Conservation (phyloP, 345 rosid genomes). For the Anastatica hierochuntica region DNA sequence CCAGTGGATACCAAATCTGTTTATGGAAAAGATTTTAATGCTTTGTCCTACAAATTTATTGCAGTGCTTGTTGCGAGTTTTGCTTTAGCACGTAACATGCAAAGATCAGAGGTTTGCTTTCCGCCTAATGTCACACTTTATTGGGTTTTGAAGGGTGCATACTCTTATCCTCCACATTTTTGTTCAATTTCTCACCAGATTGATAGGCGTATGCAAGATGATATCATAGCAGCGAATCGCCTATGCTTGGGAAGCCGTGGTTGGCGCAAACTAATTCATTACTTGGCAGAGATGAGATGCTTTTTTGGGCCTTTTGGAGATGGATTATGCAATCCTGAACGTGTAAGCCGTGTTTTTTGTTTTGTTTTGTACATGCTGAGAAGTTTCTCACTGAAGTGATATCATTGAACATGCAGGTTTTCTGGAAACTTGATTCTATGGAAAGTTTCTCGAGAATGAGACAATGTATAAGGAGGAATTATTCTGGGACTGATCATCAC, state of each 20-base stretch:
- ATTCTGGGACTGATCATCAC: constrained; percentile 71
- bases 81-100: constrained; percentile 97
- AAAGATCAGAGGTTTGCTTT: constrained; percentile 82
- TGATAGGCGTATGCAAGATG: constrained; percentile 88
- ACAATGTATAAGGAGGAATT: constrained; percentile 67
- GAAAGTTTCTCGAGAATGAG: constrained; percentile 99
- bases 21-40: constrained; percentile 95
- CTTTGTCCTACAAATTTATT: constrained; percentile 81
- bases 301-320: constrained; percentile 75
- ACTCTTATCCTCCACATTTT: constrained; percentile 1
- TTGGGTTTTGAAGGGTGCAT: constrained; percentile 5
- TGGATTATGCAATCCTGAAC: constrained; percentile 44
- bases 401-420: constrained; percentile 43
- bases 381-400: constrained; percentile 4
- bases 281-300: constrained; percentile 74
- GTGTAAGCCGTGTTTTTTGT: constrained; percentile 36
- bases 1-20: constrained; percentile 88
- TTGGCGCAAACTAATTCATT: constrained; percentile 89
- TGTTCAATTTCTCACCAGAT: constrained; percentile 40
- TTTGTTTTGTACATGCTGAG: neutral
- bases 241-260: constrained; percentile 58
- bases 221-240: constrained; percentile 46
- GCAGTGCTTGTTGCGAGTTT: constrained; percentile 98
- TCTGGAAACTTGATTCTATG: constrained; percentile 94
- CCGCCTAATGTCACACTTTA: constrained; percentile 6